Evolutionary conservation across 2,329 filamentous ascomycete species (phyloP).

Genomic region (Alternaria brassicae): DNA sequence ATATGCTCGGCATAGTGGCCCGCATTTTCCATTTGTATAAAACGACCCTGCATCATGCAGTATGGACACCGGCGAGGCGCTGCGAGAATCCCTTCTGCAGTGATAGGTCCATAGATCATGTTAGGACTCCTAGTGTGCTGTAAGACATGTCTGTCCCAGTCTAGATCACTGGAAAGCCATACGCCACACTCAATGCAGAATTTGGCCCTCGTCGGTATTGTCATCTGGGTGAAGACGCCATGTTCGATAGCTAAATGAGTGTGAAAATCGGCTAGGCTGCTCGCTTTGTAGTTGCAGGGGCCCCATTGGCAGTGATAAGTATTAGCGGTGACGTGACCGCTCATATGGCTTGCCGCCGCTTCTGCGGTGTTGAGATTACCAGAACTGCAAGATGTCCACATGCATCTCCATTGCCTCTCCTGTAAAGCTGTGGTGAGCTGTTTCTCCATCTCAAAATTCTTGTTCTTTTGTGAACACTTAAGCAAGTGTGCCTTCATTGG

Average conservation of each 20-base stretch:
- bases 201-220: neutral
- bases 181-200: neutral
- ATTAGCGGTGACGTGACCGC: neutral
- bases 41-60: neutral
- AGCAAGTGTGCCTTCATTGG: neutral
- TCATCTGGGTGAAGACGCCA: neutral
- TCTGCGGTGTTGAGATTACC: neutral
- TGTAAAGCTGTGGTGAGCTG: neutral
- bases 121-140: neutral
- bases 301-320: neutral
- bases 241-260: neutral
- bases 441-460: neutral
- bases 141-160: neutral
- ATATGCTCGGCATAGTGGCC: neutral
- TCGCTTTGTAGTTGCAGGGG: neutral
- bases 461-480: neutral
- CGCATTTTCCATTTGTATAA: neutral
- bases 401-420: neutral
- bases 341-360: neutral
- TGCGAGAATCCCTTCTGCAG: neutral
- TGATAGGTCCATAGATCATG: neutral
- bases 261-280: neutral
- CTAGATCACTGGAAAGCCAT: neutral
- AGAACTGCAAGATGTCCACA: neutral
- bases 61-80: neutral